These are phyloP conservation scores for Amanita rubescens DNA, from an alignment of 768 basidiomycete species.

Conservation along the genomic window DNA sequence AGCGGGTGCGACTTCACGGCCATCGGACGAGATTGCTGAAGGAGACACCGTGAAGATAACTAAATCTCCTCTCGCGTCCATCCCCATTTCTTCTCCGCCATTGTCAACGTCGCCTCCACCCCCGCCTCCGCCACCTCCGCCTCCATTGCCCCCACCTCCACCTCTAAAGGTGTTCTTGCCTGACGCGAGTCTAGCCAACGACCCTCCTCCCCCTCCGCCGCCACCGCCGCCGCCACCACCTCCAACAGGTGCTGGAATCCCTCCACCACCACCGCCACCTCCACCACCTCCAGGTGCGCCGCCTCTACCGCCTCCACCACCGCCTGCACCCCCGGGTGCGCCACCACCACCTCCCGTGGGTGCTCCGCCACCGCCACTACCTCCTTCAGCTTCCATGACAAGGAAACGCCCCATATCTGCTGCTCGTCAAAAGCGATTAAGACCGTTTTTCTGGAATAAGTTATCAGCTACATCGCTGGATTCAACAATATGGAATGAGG, in stretches of 20 bases:
- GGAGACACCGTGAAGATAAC: neutral
- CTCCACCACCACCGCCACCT: conserved; percentile 27
- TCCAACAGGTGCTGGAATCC: neutral
- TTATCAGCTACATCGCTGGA: conserved; percentile 34
- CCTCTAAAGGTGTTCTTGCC: conserved; percentile 13
- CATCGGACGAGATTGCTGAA: conserved; percentile 13
- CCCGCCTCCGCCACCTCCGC: conserved; percentile 16
- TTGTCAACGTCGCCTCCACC: conserved; percentile 13
- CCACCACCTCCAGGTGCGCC: conserved; percentile 22
- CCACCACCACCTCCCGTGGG: conserved; percentile 1
- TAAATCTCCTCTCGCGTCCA: conserved; percentile 6
- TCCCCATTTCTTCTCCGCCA: conserved; percentile 10
- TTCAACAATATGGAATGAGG: conserved; percentile 67
- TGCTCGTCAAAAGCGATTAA: conserved; percentile 39
- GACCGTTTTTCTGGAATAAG: conserved; percentile 93
- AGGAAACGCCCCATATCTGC: conserved; percentile 27
- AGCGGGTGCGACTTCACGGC: conserved; percentile 55
- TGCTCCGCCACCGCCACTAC: conserved; percentile 32
- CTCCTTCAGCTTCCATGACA: conserved; percentile 19
- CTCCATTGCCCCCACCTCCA: conserved; percentile 15
- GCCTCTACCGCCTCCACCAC: conserved; percentile 33
- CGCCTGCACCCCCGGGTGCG: conserved; percentile 6
- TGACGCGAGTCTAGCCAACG: neutral
- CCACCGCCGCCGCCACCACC: conserved; percentile 17
- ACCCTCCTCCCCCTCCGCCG: conserved; percentile 12